Conservation (phyloP, 1,139 yeast species). For the Sugiyamaella novakii region DNA sequence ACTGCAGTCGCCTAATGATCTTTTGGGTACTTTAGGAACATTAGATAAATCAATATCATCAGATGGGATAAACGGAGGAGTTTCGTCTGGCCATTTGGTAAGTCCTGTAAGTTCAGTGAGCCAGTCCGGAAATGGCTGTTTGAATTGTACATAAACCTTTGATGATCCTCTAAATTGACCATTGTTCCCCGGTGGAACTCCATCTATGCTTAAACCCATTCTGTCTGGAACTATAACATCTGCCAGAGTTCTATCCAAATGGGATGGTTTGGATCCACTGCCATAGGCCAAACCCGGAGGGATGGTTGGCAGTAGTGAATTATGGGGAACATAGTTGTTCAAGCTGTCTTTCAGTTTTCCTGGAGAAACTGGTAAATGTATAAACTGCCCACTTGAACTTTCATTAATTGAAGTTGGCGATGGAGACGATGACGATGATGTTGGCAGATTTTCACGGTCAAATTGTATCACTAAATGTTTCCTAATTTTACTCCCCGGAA, state of each 20-base stretch:
- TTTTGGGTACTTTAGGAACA: slow-evolving; percentile 54
- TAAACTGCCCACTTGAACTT: not conserved
- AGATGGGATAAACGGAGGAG: slow-evolving; percentile 85
- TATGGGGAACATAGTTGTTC: not conserved
- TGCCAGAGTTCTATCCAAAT: slow-evolving; percentile 11
- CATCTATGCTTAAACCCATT: not conserved
- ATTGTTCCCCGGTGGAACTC: not conserved
- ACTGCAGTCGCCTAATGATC: slow-evolving; percentile 64
- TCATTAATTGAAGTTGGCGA: not conserved
- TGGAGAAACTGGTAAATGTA: slow-evolving; percentile 8
- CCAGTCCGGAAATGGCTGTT: slow-evolving; percentile 69
- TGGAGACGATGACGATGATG: not conserved
- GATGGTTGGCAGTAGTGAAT: not conserved
- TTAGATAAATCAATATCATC: slow-evolving; percentile 62
- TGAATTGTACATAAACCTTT: slow-evolving; percentile 8
- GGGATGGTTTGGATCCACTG: slow-evolving; percentile 13
- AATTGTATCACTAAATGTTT: too few species aligned
- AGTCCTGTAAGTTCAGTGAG: slow-evolving; percentile 71
- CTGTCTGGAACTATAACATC: slow-evolving; percentile 3
- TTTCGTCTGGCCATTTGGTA: slow-evolving; percentile 75
- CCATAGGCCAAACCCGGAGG: slow-evolving; percentile 4
- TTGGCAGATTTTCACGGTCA: not conserved
- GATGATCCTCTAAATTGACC: not conserved
- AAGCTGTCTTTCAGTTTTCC: slow-evolving; percentile 1
- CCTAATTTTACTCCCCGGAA: too few species aligned